Evolutionary conservation across 805 yeast species (phyloP).

Genomic region (Spathaspora passalidarum): DNA sequence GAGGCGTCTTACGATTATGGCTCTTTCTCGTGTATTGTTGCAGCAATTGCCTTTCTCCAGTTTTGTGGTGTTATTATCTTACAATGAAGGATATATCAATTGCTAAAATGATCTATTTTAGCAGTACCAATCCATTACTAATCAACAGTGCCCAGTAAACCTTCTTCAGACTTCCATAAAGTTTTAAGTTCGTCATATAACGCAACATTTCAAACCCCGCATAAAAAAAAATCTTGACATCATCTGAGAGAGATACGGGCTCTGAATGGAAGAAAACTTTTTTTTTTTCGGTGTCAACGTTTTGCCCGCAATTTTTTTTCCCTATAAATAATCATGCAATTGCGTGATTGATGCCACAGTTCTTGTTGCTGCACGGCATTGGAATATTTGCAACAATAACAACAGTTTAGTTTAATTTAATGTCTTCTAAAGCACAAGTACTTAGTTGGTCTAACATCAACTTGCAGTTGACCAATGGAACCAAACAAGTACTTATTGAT

Average conservation of each 20-base stretch:
- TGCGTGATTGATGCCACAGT: not conserved
- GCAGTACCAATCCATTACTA: no score
- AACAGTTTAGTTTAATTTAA: not conserved
- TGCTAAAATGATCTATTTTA: no score
- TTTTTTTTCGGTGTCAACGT: not conserved
- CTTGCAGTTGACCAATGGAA: not conserved
- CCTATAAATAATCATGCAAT: not conserved
- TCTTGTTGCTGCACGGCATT: not conserved
- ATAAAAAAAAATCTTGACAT: not conserved
- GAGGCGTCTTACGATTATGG: no score
- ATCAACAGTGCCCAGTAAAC: no score
- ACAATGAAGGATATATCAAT: no score
- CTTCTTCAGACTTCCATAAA: no score
- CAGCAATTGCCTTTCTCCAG: no score
- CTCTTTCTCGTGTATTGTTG: no score
- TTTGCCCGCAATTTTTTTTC: not conserved
- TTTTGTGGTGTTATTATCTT: no score
- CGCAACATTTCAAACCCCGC: not conserved
- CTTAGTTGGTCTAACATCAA: constrained; percentile 5
- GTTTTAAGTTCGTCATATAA: no score
- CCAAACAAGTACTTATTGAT: constrained; percentile 13
- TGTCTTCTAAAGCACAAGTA: constrained; percentile 1
- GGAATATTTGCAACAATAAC: not conserved
- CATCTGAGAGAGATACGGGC: not conserved
- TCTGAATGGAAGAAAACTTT: not conserved